Evolutionary conservation across 139 green algal species (phyloP).

Genomic region (Chlorella sp.): DNA sequence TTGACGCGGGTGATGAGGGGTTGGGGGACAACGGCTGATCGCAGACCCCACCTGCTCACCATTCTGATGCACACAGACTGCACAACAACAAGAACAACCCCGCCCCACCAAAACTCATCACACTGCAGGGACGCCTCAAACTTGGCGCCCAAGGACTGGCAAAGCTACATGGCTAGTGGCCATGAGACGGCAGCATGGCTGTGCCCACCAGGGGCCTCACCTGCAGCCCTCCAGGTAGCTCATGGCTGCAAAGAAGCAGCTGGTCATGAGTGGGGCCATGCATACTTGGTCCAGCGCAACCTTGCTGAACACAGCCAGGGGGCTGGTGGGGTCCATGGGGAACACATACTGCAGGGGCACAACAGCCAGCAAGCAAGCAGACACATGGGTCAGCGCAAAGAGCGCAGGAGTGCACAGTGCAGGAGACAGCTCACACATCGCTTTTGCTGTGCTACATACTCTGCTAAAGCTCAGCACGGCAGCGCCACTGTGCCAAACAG

Average conservation of each 20-base stretch:
- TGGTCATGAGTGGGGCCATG: conserved; percentile 44
- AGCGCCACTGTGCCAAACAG: too few species aligned
- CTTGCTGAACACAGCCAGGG: conserved; percentile 39
- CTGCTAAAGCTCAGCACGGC: too few species aligned
- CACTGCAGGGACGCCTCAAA: too few species aligned
- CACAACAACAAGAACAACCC: too few species aligned
- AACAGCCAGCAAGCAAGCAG: too few species aligned
- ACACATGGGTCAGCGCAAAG: too few species aligned
- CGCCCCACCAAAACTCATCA: not conserved
- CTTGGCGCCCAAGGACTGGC: too few species aligned
- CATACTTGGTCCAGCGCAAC: conserved; percentile 43
- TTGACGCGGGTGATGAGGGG: too few species aligned
- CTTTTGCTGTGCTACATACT: too few species aligned
- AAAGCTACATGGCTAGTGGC: not conserved
- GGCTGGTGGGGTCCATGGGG: conserved; percentile 27
- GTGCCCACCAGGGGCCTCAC: not conserved
- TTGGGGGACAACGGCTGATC: too few species aligned
- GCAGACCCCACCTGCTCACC: not conserved
- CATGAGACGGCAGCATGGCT: not conserved
- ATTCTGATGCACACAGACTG: not conserved
- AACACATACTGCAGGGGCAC: conserved; percentile 5
- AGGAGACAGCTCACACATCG: too few species aligned
- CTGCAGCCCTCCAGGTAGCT: not conserved
- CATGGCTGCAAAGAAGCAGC: conserved; percentile 44
- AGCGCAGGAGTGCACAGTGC: too few species aligned